Evolutionary conservation across 768 basidiomycete species (phyloP).

Genomic region (Hypsizygus marmoreus): DNA sequence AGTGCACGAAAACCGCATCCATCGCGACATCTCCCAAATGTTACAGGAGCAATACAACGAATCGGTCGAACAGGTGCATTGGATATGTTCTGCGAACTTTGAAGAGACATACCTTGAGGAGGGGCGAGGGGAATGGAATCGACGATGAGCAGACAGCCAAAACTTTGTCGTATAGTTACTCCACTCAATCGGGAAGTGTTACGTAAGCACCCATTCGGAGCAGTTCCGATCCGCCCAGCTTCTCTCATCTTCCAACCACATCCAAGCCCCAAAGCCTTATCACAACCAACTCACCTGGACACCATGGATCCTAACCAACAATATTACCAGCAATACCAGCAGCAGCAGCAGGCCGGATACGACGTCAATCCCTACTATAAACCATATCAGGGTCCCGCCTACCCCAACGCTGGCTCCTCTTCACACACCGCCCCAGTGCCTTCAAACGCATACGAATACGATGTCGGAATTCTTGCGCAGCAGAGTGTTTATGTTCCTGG

Average conservation of each 20-base stretch:
- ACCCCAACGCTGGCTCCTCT: slow-evolving; percentile 63
- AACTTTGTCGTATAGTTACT: neutral
- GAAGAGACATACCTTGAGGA: slow-evolving; percentile 42
- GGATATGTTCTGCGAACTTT: neutral
- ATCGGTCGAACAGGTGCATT: too few species aligned
- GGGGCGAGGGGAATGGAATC: slow-evolving; percentile 30
- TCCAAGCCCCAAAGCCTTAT: neutral
- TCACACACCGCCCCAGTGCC: slow-evolving; percentile 80
- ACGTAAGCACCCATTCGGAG: slow-evolving; percentile 23
- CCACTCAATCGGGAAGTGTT: slow-evolving; percentile 23
- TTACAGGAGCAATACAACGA: neutral
- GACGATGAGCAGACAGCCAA: slow-evolving; percentile 23
- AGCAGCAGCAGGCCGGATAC: slow-evolving; percentile 51
- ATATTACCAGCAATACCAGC: slow-evolving; percentile 51
- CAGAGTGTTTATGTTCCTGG: slow-evolving; percentile 93
- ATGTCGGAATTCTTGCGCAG: slow-evolving; percentile 87
- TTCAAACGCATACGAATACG: slow-evolving; percentile 90
- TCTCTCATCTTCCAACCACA: slow-evolving; percentile 9
- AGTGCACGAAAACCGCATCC: slow-evolving; percentile 28
- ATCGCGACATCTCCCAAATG: slow-evolving; percentile 11
- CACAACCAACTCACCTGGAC: slow-evolving; percentile 10
- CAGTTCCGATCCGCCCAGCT: neutral
- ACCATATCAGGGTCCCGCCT: slow-evolving; percentile 76
- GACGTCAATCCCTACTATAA: slow-evolving; percentile 84
- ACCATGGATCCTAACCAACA: slow-evolving; percentile 49